Conservation (phyloP, 352 stramenopile genomes). For the Nothophytophthora sp. region DNA sequence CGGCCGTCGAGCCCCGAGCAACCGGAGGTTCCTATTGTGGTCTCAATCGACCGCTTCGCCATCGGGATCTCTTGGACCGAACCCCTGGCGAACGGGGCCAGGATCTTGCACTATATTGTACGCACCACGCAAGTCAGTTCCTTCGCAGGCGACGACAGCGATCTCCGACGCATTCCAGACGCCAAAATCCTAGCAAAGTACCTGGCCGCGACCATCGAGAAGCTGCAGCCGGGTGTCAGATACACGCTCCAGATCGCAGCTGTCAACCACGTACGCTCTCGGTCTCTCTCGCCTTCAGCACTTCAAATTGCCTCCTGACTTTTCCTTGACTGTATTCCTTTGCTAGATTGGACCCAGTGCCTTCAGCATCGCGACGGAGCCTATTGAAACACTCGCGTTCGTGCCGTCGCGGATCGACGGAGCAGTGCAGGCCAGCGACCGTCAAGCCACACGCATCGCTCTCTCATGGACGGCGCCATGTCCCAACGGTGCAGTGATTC, state of each 20-base stretch:
- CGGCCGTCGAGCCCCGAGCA: slow-evolving; percentile 46
- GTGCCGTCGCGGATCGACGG: slow-evolving; percentile 50
- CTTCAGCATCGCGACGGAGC: slow-evolving; percentile 44
- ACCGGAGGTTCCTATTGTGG: slow-evolving; percentile 26
- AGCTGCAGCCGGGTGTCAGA: slow-evolving; percentile 55
- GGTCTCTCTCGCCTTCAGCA: background rate
- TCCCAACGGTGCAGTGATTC: slow-evolving; percentile 58
- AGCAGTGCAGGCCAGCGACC: slow-evolving; percentile 33
- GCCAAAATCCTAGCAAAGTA: slow-evolving; percentile 45
- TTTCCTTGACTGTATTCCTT: background rate
- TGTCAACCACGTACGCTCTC: slow-evolving; percentile 49
- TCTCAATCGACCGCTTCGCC: slow-evolving; percentile 39
- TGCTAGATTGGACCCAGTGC: slow-evolving; percentile 49
- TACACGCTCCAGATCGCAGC: slow-evolving; percentile 53
- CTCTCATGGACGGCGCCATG: slow-evolving; percentile 52
- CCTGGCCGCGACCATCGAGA: slow-evolving; percentile 34
- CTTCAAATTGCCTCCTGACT: background rate
- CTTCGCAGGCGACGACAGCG: slow-evolving; percentile 21
- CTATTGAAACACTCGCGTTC: slow-evolving; percentile 64
- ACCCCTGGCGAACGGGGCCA: slow-evolving; percentile 58
- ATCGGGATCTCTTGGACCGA: slow-evolving; percentile 52
- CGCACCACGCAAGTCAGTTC: slow-evolving; percentile 43
- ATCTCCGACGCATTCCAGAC: slow-evolving; percentile 30
- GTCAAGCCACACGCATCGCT: slow-evolving; percentile 37
- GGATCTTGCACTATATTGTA: slow-evolving; percentile 54